A percentile compares a stretch with the other conserved stretches of the same genome.
Evolutionary conservation across 495 filamentous ascomycete genomes (phyloP).

Genomic region (Xanthoparmelia taractica): DNA sequence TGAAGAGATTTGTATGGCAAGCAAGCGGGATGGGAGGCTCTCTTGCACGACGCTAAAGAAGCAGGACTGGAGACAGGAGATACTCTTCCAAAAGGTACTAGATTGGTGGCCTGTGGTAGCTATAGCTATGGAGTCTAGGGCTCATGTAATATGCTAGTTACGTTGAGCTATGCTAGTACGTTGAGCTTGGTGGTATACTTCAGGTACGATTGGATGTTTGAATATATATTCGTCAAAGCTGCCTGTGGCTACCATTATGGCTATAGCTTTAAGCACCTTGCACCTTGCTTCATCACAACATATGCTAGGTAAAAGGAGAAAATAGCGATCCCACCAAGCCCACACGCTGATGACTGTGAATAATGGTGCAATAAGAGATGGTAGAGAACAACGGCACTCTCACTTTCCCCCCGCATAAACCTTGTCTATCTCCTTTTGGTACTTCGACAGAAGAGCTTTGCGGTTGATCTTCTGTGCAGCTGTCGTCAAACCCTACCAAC

Average conservation of each 20-base stretch:
- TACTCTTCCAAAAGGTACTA: background rate
- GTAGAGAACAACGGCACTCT: background rate
- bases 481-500: constrained; percentile 42
- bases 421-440: constrained; percentile 41
- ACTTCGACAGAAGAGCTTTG: constrained; percentile 44
- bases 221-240: background rate
- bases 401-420: constrained; percentile 31
- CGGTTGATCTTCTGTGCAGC: constrained; percentile 51
- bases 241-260: background rate
- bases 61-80: background rate
- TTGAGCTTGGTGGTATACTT: too few relatives aligned
- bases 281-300: background rate
- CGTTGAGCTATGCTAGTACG: too few relatives aligned
- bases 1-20: background rate
- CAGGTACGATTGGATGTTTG: background rate
- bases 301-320: background rate
- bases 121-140: background rate
- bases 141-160: background rate
- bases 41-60: background rate
- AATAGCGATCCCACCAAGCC: background rate
- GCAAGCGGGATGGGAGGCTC: background rate
- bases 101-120: background rate
- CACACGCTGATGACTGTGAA: background rate
- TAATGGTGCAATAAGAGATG: background rate
- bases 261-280: background rate